Base-by-base conservation (phyloP, 2,329 filamentous ascomycete species). In the Aurifilum marmelostoma region DNA sequence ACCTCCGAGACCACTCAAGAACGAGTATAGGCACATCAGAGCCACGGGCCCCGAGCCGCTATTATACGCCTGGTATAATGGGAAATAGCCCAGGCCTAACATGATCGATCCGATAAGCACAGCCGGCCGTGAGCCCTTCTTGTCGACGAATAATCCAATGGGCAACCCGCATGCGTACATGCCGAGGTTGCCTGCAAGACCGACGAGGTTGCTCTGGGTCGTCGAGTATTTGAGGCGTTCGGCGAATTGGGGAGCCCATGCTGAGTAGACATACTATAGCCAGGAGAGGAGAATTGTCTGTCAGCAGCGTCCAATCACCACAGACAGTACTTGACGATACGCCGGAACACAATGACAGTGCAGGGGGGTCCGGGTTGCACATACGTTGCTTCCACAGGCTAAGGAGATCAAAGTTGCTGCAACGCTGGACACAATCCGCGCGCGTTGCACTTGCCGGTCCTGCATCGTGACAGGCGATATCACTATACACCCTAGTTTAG, bases 201-300 rank as follows among this genome's bases (percentile, higher is more conserved):
- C 94, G 77, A 99, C 94, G 73, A 98, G 80, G 80, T 99, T 98
- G 80, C 89, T 94, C 79, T 97, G 87, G 2, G 95, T 98, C n/a
- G 96, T 91, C 18, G 94, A 94, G 71, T 98, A 88, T 77, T 91
- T 89, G 75, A 99, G 85, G 74, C 88, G 90, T 76, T 97, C 90
- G 63, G 94, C 94, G 77, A 97, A 97, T 80, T 97, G 94, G 27
- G 96, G 96, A 18, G 93, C 94, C 94, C 96, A 99, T 80, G 95
- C 95, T 67, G 94, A 97, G 81, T 97, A 99, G 77, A 94, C 95
- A 88, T 99, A 98, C 93, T 97, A 77, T 63, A 29, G n/a, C 27
- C 29, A 60, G 39, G 43, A n/a, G 41, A 39, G 50, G 21, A 67
- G 37, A 65, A n/a, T 27, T 65, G 24, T 63, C 41, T 61, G 65